Evolutionary conservation across 495 filamentous ascomycete species (phyloP), one percentile per base, ranked within the genome.

Genomic region (Acidomyces sp.): DNA sequence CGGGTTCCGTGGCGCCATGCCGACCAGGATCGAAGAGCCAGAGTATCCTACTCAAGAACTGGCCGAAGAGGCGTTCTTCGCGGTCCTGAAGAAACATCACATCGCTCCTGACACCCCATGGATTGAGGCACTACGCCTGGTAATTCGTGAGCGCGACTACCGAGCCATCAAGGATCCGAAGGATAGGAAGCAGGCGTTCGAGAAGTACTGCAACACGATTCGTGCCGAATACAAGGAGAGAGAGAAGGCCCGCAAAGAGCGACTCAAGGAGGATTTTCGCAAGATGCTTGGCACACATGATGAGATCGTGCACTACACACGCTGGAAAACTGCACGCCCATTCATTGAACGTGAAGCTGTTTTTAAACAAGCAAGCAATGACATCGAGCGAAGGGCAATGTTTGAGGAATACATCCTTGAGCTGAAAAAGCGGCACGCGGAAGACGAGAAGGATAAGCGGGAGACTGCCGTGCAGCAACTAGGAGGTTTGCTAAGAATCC

Each of bases 291-390:
- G 79, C 59, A 87, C 85, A 46, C 92, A 96, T 60, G 85, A 87
- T 53, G 90, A 96, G 65, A 96, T 99, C 58, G 92, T 88, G 62
- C 77, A 93, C 51, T 96, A 93, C 62, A 95, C 87, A 43, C 81
- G 87, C 40, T 97, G 92, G 92, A 95, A 84, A 70, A 95, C 82
- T 22, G 87, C 87, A 41, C 78, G 83, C 29, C 86, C 85, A 13
- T 93, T 93, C 36, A 90, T 97, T 54, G 83, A 95, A 61, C 82
- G 80, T 35, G 90, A 97, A 67, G 86, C 84, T 18, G 92, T 88
- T 41, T 97, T 95, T 66, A 77, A 85, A 44, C 85, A 86, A 23
- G 85, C 87, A 25, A 80, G 80, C 52, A 72, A 90, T 55, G 90
- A 97, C 49, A 72, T 71, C 47, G 90, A 96, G 62, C 78, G 90